phyloP scores from a whole-genome alignment of 805 yeast genomes.

The Ogataea minuta region DNA sequence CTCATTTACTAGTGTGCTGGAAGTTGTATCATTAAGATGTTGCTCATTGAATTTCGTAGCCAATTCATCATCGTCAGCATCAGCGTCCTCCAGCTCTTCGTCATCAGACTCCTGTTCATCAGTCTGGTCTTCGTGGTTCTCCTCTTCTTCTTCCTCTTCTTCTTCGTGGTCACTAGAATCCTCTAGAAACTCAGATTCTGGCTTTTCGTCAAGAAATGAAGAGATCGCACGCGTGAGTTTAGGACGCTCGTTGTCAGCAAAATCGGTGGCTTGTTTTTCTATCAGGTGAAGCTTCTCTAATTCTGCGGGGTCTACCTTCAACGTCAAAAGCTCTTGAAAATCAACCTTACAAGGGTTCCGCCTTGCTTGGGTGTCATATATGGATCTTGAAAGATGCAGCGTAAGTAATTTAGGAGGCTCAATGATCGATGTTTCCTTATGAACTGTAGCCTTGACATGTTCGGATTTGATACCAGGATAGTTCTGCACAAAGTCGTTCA shows the following conservation, averaged over 20 bases:
- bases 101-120: slow-evolving; percentile 11
- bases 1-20: not conserved
- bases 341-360: slow-evolving; percentile 74
- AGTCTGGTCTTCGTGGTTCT: too few relatives aligned
- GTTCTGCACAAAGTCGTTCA: slow-evolving; percentile 45
- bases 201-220: slow-evolving; percentile 23
- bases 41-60: not conserved
- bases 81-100: slow-evolving; percentile 16
- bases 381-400: slow-evolving; percentile 84
- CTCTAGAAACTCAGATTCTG: slow-evolving; percentile 23
- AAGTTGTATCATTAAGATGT: not conserved
- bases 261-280: slow-evolving; percentile 19
- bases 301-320: slow-evolving; percentile 44
- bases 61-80: slow-evolving; percentile 12
- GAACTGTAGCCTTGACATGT: slow-evolving; percentile 58
- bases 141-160: slow-evolving; percentile 21
- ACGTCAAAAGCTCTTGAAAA: slow-evolving; percentile 54
- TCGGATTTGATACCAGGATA: slow-evolving; percentile 34
- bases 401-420: slow-evolving; percentile 70
- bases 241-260: slow-evolving; percentile 28
- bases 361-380: slow-evolving; percentile 63
- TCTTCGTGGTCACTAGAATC: slow-evolving; percentile 7
- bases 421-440: slow-evolving; percentile 59
- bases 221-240: slow-evolving; percentile 14
- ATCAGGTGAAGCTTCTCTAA: slow-evolving; percentile 12